Percentiles rank a stretch among this genome's conserved stretches.
Conservation (phyloP, 2,329 filamentous ascomycete genomes). For the Zymoseptoria ardabiliae region DNA sequence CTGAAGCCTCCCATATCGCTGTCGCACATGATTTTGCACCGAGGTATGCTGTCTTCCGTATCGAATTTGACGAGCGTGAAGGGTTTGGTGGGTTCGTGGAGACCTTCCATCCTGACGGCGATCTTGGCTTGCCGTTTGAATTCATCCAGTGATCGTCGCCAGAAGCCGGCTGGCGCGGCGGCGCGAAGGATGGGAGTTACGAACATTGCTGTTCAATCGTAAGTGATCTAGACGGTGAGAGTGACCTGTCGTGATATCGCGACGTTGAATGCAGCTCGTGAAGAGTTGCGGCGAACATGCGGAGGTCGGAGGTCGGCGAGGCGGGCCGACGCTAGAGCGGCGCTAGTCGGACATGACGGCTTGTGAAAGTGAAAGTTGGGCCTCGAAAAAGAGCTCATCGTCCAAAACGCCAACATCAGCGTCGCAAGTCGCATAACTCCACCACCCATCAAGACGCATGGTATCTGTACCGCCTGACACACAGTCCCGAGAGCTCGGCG, state of each 20-base stretch:
- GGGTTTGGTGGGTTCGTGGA: constrained; percentile 58
- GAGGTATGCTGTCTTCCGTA: constrained; percentile 34
- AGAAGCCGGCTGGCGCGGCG: constrained; percentile 41
- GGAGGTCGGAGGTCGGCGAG: neutral
- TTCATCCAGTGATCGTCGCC: constrained; percentile 53
- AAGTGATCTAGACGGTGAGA: neutral
- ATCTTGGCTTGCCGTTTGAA: constrained; percentile 49
- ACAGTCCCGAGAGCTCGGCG: constrained; percentile 20
- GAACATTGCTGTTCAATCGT: constrained; percentile 8
- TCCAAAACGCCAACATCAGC: neutral
- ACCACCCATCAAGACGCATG: constrained; percentile 1
- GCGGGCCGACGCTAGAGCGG: too few relatives aligned
- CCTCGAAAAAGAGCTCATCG: neutral
- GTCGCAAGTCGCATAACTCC: neutral
- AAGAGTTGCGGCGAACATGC: neutral
- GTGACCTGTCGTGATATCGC: too few relatives aligned
- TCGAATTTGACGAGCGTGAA: constrained; percentile 60
- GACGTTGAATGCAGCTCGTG: too few relatives aligned
- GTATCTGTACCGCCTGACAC: neutral
- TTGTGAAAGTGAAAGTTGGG: neutral
- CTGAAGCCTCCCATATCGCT: constrained; percentile 79
- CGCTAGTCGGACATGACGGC: neutral
- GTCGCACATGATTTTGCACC: constrained; percentile 75
- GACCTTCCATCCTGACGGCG: constrained; percentile 61
- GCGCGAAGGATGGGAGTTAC: constrained; percentile 16